Conservation (phyloP, 805 yeast genomes). For the Ogataea philodendri region DNA sequence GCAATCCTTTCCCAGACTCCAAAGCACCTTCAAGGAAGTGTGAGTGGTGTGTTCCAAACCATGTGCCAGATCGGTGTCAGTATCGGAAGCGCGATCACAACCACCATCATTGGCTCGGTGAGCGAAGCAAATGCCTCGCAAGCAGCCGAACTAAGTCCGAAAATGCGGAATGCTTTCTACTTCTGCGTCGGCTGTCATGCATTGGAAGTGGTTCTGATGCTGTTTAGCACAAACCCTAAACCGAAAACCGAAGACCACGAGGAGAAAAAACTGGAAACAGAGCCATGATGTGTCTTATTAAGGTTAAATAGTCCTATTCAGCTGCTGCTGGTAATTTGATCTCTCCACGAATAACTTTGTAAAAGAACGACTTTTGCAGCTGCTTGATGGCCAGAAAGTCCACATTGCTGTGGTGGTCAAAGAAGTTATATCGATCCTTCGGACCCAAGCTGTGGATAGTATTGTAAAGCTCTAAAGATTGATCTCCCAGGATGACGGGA, state of each 20-base stretch:
- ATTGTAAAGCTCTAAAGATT: background rate
- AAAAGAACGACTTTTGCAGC: background rate
- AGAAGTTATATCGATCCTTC: conserved; percentile 1
- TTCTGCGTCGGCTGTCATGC: too few species aligned
- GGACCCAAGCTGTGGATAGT: conserved; percentile 1
- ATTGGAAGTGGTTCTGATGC: too few species aligned
- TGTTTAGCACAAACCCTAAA: too few species aligned
- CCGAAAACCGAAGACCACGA: too few species aligned
- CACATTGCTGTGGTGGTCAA: background rate
- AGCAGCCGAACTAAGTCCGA: too few species aligned
- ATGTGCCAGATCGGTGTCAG: conserved; percentile 36
- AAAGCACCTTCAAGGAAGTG: conserved; percentile 38
- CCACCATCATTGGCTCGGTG: conserved; percentile 29
- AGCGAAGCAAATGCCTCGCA: too few species aligned
- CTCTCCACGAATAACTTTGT: conserved; percentile 1
- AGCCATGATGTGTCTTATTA: too few species aligned
- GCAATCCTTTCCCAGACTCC: conserved; percentile 37
- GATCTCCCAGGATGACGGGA: background rate
- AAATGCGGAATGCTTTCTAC: too few species aligned
- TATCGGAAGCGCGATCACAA: conserved; percentile 29
- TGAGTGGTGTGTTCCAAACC: conserved; percentile 38
- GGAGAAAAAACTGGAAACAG: too few species aligned
- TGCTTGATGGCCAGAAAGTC: background rate
- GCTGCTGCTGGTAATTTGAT: background rate
- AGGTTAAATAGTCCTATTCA: too few species aligned